A percentile compares a stretch with the other conserved stretches of the same genome.
phyloP scores from a whole-genome alignment of 148 eudicot genomes.

The Heliamphora exappendiculata region DNA sequence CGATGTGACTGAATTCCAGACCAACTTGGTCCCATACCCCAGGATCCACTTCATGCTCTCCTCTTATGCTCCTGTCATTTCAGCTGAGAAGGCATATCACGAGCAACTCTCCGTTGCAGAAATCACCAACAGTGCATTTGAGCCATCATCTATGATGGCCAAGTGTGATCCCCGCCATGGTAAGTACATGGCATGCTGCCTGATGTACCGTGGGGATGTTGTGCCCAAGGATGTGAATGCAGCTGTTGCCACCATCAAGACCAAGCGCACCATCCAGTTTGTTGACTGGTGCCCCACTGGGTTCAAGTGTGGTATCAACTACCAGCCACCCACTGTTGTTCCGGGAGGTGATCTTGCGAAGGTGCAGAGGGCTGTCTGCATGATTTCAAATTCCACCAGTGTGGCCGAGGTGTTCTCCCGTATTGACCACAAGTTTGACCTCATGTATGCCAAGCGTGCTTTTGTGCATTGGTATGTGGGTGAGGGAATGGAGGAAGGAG shows the following conservation, averaged over 20 bases:
- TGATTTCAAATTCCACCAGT: constrained; percentile 30
- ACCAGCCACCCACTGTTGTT: constrained; percentile 31
- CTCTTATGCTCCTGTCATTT: constrained; percentile 27
- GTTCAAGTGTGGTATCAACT: constrained; percentile 34
- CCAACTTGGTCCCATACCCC: constrained; percentile 31
- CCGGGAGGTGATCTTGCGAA: constrained; percentile 32
- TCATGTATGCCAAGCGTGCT: constrained; percentile 30
- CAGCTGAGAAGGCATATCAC: constrained; percentile 25
- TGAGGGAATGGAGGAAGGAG: constrained; percentile 39
- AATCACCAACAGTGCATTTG: constrained; percentile 29
- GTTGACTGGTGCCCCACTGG: constrained; percentile 36
- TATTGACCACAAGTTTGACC: constrained; percentile 29
- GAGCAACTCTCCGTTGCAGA: constrained; percentile 29
- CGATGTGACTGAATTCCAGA: constrained; percentile 27
- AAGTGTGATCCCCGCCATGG: constrained; percentile 35
- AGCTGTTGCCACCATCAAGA: constrained; percentile 28
- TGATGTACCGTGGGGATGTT: constrained; percentile 33
- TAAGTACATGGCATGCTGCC: constrained; percentile 35
- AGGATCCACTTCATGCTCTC: constrained; percentile 32
- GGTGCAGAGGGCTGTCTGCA: constrained; percentile 35
- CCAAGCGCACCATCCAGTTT: constrained; percentile 33
- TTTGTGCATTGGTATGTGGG: constrained; percentile 35
- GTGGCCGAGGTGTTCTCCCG: constrained; percentile 31
- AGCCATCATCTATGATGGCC: constrained; percentile 37
- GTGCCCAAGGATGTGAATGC: constrained; percentile 36